Conservation (phyloP, 2,329 filamentous ascomycete genomes). For the Alternaria triticimaculans region DNA sequence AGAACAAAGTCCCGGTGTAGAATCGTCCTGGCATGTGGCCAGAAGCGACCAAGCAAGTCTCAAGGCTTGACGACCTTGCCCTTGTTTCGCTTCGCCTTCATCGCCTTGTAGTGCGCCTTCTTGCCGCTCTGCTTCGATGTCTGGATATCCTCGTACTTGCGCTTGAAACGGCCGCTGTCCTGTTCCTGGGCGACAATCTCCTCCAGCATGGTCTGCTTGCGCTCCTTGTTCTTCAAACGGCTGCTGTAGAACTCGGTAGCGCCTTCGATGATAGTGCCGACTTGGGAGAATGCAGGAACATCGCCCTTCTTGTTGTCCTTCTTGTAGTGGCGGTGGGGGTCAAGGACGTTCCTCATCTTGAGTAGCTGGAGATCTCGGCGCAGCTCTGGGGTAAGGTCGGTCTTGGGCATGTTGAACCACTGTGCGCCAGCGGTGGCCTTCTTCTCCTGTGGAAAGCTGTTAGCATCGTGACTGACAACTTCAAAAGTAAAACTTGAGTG, state of each 20-base stretch:
- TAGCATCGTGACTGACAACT: constrained; percentile 19
- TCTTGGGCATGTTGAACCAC: constrained; percentile 90
- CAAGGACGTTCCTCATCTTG: constrained; percentile 85
- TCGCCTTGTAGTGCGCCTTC: constrained; percentile 84
- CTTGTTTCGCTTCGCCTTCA: constrained; percentile 66
- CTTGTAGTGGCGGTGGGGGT: constrained; percentile 89
- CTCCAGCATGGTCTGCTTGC: constrained; percentile 85
- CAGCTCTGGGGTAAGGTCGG: constrained; percentile 80
- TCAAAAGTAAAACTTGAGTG: constrained; percentile 12
- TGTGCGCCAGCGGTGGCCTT: constrained; percentile 75
- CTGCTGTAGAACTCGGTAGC: constrained; percentile 85
- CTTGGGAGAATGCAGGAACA: constrained; percentile 82
- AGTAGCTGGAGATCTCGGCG: constrained; percentile 90
- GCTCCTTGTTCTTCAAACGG: constrained; percentile 83
- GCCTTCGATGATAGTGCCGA: constrained; percentile 87
- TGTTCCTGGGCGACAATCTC: constrained; percentile 77
- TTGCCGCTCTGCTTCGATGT: constrained; percentile 82
- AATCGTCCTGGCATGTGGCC: not conserved
- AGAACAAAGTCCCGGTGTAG: not conserved
- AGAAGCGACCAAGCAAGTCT: constrained; percentile 9
- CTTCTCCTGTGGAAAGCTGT: constrained; percentile 55
- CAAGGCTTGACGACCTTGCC: constrained; percentile 45
- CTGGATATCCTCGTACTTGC: constrained; percentile 87
- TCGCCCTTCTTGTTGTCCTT: constrained; percentile 76
- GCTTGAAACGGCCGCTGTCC: constrained; percentile 75